A percentile compares a stretch with the other conserved stretches of the same genome.
These are phyloP conservation scores for Hymenoscyphus repandus DNA, from an alignment of 2,329 filamentous ascomycete genomes.

Conservation along the genomic window DNA sequence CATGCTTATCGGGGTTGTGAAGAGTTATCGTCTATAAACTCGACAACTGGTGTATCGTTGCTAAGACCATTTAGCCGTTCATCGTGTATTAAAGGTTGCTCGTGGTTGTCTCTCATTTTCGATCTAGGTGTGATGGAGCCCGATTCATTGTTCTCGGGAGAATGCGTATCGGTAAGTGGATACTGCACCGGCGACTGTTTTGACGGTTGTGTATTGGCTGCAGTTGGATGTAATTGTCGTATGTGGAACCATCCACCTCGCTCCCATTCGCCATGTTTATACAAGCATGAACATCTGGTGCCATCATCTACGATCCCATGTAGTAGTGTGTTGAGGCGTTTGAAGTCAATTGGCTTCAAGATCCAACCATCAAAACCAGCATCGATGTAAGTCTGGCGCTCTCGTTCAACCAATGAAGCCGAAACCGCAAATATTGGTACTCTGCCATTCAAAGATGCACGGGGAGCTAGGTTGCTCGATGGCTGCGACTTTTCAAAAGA, in stretches of 20 bases:
- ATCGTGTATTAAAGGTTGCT: constrained; percentile 12
- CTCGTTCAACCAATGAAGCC: constrained; percentile 69
- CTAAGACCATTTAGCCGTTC: constrained; percentile 3
- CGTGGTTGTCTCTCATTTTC: neutral
- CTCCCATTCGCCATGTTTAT: constrained; percentile 72
- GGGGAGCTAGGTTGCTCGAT: constrained; percentile 48
- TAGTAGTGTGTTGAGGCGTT: constrained; percentile 64
- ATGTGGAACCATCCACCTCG: constrained; percentile 73
- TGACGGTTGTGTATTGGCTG: constrained; percentile 10
- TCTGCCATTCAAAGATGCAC: constrained; percentile 56
- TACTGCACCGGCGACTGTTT: constrained; percentile 7
- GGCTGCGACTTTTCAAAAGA: constrained; percentile 56
- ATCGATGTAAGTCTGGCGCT: constrained; percentile 64
- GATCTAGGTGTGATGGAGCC: constrained; percentile 12
- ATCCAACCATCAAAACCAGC: constrained; percentile 90
- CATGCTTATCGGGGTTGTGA: too few species aligned
- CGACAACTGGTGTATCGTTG: neutral
- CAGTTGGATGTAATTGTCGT: constrained; percentile 8
- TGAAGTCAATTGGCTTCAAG: constrained; percentile 80
- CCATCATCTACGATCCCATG: constrained; percentile 60
- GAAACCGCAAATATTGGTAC: constrained; percentile 85
- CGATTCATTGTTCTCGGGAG: constrained; percentile 13
- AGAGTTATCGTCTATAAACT: too few species aligned
- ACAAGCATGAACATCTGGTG: constrained; percentile 57
- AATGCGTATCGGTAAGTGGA: constrained; percentile 2